Evolutionary conservation across 352 stramenopile genomes (phyloP).

Genomic region (Pythium monospermum): DNA sequence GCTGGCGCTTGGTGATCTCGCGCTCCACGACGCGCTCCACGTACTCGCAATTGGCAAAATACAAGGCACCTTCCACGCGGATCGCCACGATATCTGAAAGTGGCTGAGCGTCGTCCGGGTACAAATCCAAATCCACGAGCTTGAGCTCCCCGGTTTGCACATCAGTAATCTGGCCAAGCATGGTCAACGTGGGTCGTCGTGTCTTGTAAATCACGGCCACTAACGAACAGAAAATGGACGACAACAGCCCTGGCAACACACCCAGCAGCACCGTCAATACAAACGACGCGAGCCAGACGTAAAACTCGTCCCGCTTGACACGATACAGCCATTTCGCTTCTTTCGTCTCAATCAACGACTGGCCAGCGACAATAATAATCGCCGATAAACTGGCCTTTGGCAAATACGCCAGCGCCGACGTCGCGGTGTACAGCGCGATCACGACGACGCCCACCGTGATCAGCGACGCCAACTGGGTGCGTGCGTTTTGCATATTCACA

Average conservation of each 20-base stretch:
- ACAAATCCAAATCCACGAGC: slow-evolving; percentile 46
- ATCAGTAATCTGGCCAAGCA: slow-evolving; percentile 37
- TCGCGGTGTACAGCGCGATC: slow-evolving; percentile 80
- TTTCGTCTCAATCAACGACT: slow-evolving; percentile 82
- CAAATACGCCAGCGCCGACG: slow-evolving; percentile 74
- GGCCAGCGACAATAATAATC: slow-evolving; percentile 89
- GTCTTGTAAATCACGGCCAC: slow-evolving; percentile 61
- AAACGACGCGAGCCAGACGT: slow-evolving; percentile 53
- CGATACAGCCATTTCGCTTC: slow-evolving; percentile 81
- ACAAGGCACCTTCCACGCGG: slow-evolving; percentile 48
- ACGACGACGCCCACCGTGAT: slow-evolving; percentile 82
- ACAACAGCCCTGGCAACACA: slow-evolving; percentile 39
- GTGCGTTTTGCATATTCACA: slow-evolving; percentile 87
- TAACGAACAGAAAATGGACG: slow-evolving; percentile 53
- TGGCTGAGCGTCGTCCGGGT: slow-evolving; percentile 30
- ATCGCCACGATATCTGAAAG: slow-evolving; percentile 45
- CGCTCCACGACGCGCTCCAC: slow-evolving; percentile 45
- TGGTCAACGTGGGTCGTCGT: slow-evolving; percentile 35
- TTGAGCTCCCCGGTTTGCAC: slow-evolving; percentile 26
- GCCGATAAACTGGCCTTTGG: slow-evolving; percentile 78
- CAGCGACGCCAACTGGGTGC: slow-evolving; percentile 77
- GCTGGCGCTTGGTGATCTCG: slow-evolving; percentile 37
- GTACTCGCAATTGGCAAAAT: slow-evolving; percentile 65
- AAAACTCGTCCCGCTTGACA: slow-evolving; percentile 59
- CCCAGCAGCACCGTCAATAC: slow-evolving; percentile 43